A percentile compares a stretch with the other conserved stretches of the same genome.
Evolutionary conservation across 306 rosid genomes (phyloP).

Genomic region (Potentilla sterilis): DNA sequence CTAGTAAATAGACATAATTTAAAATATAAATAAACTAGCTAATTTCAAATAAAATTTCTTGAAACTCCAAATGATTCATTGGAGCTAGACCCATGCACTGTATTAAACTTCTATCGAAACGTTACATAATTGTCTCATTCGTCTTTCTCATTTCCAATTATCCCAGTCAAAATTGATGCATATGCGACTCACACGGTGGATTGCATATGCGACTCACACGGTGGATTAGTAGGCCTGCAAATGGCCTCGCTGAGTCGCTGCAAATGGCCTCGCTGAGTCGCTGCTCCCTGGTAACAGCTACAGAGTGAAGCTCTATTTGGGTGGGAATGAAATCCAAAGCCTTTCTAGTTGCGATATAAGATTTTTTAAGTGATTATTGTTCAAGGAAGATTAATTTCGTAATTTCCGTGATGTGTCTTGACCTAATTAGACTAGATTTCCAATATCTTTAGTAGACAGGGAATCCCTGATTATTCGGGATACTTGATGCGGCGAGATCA

Average conservation of each 20-base stretch:
- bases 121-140: not conserved
- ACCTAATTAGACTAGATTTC: no score
- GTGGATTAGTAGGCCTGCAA: not conserved
- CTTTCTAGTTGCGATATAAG: not conserved
- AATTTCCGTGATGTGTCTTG: no score
- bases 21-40: no score
- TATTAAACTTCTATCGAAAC: no score
- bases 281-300: not conserved
- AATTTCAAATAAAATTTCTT: no score
- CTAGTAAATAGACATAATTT: no score
- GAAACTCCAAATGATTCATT: no score
- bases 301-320: not conserved
- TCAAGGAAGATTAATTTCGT: no score
- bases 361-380: not conserved
- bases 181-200: not conserved
- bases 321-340: not conserved
- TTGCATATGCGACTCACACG: not conserved
- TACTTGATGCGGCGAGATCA: no score
- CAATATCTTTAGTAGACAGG: no score
- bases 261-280: not conserved
- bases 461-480: no score
- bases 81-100: no score
- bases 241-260: not conserved
- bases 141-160: not conserved
- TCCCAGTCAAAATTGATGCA: not conserved